Evolutionary conservation across 176 grass and related monocot species (phyloP).

Genomic region (Phyllostachys edulis): DNA sequence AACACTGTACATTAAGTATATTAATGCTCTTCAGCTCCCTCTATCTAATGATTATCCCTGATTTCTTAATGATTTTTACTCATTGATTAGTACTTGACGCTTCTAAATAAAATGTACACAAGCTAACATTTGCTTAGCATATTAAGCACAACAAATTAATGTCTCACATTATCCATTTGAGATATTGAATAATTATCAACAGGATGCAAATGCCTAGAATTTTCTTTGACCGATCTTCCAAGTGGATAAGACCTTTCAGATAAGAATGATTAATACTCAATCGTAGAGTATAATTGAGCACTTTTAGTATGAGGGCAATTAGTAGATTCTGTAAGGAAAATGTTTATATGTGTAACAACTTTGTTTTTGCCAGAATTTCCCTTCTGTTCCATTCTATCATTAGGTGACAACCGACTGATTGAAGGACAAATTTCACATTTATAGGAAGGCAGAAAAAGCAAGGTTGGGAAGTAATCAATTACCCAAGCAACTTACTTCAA

Average conservation of each 20-base stretch:
- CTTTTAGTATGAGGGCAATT: neutral
- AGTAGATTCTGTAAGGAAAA: neutral
- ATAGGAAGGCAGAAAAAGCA: neutral
- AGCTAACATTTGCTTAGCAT: neutral
- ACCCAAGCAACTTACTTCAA: conserved; percentile 62
- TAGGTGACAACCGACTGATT: neutral
- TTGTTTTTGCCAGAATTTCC: neutral
- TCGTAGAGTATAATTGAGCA: neutral
- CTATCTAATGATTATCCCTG: neutral
- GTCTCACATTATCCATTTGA: neutral
- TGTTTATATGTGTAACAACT: neutral
- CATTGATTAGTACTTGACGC: neutral
- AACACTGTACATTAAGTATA: neutral
- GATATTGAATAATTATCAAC: neutral
- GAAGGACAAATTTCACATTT: neutral
- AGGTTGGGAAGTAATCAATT: neutral
- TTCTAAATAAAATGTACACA: neutral
- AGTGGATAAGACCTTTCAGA: neutral
- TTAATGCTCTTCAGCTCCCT: neutral
- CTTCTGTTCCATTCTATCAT: neutral
- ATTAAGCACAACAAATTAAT: conserved; percentile 17
- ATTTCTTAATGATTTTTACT: neutral
- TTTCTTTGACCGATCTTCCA: neutral
- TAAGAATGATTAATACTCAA: neutral
- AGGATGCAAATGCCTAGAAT: neutral